Evolutionary conservation across 805 yeast genomes (phyloP).

Genomic region (Suhomyces kilbournensis): DNA sequence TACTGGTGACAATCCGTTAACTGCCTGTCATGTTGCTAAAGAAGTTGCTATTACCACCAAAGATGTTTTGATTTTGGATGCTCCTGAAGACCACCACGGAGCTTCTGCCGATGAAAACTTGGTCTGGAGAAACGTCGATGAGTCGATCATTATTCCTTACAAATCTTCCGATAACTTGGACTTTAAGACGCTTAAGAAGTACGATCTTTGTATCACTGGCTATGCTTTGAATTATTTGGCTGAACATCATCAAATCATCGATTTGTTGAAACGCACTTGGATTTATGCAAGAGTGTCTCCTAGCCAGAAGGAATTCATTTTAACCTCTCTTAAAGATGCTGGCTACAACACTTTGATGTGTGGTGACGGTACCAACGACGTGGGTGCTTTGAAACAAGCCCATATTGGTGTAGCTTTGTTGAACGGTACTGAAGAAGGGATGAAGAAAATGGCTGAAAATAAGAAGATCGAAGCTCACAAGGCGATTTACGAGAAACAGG

Average conservation of each 20-base stretch:
- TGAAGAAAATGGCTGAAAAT: conserved; percentile 84
- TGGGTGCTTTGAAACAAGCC: conserved; percentile 98
- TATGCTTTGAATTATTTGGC: conserved; percentile 71
- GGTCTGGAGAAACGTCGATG: conserved; percentile 84
- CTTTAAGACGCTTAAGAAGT: conserved; percentile 51
- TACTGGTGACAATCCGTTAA: conserved; percentile 97
- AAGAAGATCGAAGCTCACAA: conserved; percentile 62
- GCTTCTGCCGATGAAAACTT: conserved; percentile 49
- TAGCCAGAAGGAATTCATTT: conserved; percentile 85
- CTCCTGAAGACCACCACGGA: conserved; percentile 67
- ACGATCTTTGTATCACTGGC: conserved; percentile 92
- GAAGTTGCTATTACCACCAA: conserved; percentile 86
- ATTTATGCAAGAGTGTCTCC: conserved; percentile 98
- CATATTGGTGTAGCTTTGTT: conserved; percentile 97
- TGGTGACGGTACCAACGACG: conserved; percentile 99
- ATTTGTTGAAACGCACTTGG: conserved; percentile 87
- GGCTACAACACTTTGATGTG: conserved; percentile 97
- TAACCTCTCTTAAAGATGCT: conserved; percentile 76
- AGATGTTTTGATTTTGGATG: conserved; percentile 81
- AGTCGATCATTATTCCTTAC: conserved; percentile 66
- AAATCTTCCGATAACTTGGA: conserved; percentile 58
- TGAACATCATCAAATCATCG: conserved; percentile 65
- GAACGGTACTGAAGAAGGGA: conserved; percentile 93
- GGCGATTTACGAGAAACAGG: conserved; percentile 80
- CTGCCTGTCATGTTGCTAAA: conserved; percentile 96